Evolutionary conservation across 768 basidiomycete species (phyloP), one percentile per base, ranked within the genome.

Genomic region (Sporobolomyces phaffii): DNA sequence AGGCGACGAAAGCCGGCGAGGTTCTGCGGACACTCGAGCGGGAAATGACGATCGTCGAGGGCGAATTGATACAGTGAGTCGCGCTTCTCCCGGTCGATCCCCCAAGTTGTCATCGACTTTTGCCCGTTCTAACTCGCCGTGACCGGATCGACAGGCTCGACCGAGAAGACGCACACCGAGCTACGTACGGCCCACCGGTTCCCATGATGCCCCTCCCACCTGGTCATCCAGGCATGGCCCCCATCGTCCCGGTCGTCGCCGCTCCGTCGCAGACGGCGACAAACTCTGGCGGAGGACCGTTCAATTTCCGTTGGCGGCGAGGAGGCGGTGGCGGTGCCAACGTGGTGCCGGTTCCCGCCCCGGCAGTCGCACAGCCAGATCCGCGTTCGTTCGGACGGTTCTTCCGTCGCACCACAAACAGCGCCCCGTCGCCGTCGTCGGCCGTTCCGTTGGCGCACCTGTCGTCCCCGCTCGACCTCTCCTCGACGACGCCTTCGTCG

Each of bases 91-190:
- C 24, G 6, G 24, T 26, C n/a, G 48, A 22, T 52, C 29, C 20
- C 31, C 34, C 50, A 11, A 14, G 24, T 20, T 10, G 6, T 26
- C 24, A 17, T 33, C 20, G n/a, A n/a, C n/a, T n/a, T n/a, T n/a
- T n/a, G n/a, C n/a, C n/a, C n/a, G 33, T 36, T 31, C 20, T 52
- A 13, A 18, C 50, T 34, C 17, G 24, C 33, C 10, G 17, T n/a
- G 13, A 4, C 20, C 0, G 28, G 18, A 28, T 11, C 10, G n/a
- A n/a, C 59, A 70, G 69, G 36, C 54, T 72, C 26, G 70, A 72
- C 34, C 70, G 70, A 56, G 70, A 72, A 22, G 70, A 72, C 22
- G 51, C 64, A 9, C 63, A 68, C 40, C 47, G 70, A 28, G 48
- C n/a, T 36, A 47, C 41, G 18, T 38, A 43, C 24, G 41, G 56